Evolutionary conservation across 768 basidiomycete species (phyloP), one percentile per base, ranked within the genome.

Genomic region (Agrocybe pediades): DNA sequence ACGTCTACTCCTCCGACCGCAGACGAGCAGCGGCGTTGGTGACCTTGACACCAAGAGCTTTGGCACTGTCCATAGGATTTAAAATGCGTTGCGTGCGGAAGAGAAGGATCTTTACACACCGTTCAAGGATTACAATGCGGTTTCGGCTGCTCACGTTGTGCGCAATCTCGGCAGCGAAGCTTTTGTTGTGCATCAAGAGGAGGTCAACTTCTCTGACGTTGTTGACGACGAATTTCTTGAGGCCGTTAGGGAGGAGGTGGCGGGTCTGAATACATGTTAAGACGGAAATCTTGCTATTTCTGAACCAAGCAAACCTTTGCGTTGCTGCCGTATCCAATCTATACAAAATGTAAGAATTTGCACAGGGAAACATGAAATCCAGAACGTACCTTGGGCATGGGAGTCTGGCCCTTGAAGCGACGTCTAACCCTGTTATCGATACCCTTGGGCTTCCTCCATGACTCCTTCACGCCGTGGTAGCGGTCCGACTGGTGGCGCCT

Each of bases 391-490:
- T 94, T 95, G 70, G 95, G 95, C 96, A 98, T 98, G 61, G 94
- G 82, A 53, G 85, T 82, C 73, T 96, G 94, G 51, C 96, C 96
- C 82, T 94, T 97, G 82, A 93, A 94, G 67, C 91, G 87, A 63
- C 92, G 85, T 71, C 94, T 82, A 66, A 97, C 95, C 68, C 95
- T 87, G 87, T 98, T 98, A 73, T 98, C 96, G 66, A 98, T 98
- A 92, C 96, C 97, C 87, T 98, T 99, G 63, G 97, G 97, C 82
- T 99, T 99, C 74, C 97, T 85, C 97, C 97, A 99, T 81, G 92
- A 81, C 81, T 97, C 95, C 84, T 96, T 96, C 63, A 98, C 95
- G 62, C 89, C 78, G 73, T 92, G 85, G 81, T 97, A 98, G 70
- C 96, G 90, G 79, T 98, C 96, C 46, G 94, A 96, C 77, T 98